These are phyloP conservation scores for Phytophthora ramorum DNA, from an alignment of 352 stramenopile genomes.

Conservation along the genomic window DNA sequence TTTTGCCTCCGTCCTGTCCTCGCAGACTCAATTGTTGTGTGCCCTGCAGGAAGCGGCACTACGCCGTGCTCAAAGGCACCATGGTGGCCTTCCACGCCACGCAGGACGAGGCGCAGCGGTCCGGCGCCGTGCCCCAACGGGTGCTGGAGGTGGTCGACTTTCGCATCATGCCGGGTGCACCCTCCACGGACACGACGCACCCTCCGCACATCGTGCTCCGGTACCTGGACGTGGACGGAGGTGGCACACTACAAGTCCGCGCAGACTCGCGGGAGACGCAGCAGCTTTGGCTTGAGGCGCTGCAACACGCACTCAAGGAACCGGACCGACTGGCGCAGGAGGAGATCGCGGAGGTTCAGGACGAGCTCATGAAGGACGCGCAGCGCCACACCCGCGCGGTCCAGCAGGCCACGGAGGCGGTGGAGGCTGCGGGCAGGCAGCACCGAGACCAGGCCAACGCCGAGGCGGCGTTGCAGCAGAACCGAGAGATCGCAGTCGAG, in stretches of 20 bases:
- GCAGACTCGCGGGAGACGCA: slow-evolving; percentile 66
- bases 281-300: slow-evolving; percentile 57
- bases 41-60: slow-evolving; percentile 63
- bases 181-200: slow-evolving; percentile 13
- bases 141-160: slow-evolving; percentile 71
- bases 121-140: slow-evolving; percentile 50
- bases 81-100: slow-evolving; percentile 75
- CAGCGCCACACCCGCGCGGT: slow-evolving; percentile 52
- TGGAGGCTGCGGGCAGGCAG: slow-evolving; percentile 42
- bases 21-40: background rate
- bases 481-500: slow-evolving; percentile 25
- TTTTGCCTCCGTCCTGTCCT: background rate
- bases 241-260: slow-evolving; percentile 54
- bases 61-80: slow-evolving; percentile 78
- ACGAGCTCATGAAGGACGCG: slow-evolving; percentile 48
- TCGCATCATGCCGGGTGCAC: slow-evolving; percentile 14
- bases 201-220: slow-evolving; percentile 31
- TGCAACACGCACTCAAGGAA: slow-evolving; percentile 75
- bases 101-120: slow-evolving; percentile 55
- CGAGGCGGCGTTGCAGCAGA: slow-evolving; percentile 45
- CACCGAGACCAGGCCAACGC: slow-evolving; percentile 36
- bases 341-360: slow-evolving; percentile 77
- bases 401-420: slow-evolving; percentile 52
- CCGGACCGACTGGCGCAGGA: slow-evolving; percentile 76
- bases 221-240: slow-evolving; percentile 42